Evolutionary conservation across 2,329 filamentous ascomycete species (phyloP).

Genomic region (Sclerotinia nivalis): DNA sequence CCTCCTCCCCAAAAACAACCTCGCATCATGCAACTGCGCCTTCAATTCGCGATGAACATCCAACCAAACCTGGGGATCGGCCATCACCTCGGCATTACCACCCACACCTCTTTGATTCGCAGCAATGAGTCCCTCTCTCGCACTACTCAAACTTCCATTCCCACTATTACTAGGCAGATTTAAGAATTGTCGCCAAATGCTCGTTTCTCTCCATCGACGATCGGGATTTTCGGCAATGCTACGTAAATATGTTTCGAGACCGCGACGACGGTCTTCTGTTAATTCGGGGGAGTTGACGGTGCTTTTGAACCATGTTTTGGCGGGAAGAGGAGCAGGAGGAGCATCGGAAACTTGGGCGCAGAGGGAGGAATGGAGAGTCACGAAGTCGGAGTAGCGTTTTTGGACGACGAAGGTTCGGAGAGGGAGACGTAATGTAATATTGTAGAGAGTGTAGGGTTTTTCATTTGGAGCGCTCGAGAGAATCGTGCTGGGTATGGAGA

Average conservation of each 20-base stretch:
- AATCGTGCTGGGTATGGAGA: conserved; percentile 67
- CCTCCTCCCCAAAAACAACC: conserved; percentile 64
- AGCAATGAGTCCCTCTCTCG: conserved; percentile 38
- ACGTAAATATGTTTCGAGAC: conserved; percentile 70
- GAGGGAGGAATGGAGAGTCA: conserved; percentile 63
- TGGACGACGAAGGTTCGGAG: conserved; percentile 73
- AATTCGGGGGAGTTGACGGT: conserved; percentile 69
- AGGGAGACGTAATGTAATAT: conserved; percentile 74
- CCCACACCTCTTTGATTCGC: conserved; percentile 34
- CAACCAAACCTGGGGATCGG: conserved; percentile 61
- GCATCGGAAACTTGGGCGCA: conserved; percentile 58
- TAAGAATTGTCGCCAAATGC: conserved; percentile 71
- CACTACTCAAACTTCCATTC: conserved; percentile 41
- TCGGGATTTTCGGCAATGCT: conserved; percentile 74
- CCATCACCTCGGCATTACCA: conserved; percentile 32
- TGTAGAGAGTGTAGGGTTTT: conserved; percentile 71
- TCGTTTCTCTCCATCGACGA: conserved; percentile 71
- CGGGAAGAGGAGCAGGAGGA: conserved; percentile 67
- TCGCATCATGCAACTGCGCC: conserved; percentile 65
- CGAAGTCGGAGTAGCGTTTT: conserved; percentile 83
- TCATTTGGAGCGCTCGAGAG: conserved; percentile 52
- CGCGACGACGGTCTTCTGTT: conserved; percentile 67
- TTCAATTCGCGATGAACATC: conserved; percentile 76
- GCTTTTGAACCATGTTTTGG: conserved; percentile 75
- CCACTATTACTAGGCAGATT: conserved; percentile 58